Conservation (phyloP, 2,329 filamentous ascomycete species). For the Chalaropsis thielavioides region DNA sequence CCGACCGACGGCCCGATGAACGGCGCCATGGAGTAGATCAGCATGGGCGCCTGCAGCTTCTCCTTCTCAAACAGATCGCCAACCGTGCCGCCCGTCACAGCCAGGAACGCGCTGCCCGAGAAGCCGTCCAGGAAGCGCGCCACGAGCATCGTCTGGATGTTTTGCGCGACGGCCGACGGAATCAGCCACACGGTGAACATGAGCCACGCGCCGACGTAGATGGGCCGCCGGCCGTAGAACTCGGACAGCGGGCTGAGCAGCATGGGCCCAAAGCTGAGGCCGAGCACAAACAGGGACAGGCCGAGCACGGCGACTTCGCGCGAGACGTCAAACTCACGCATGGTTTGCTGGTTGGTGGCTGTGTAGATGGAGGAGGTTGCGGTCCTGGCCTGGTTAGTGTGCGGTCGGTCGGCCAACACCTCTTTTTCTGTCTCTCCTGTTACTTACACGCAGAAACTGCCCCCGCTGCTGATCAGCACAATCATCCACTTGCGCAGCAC, state of each 20-base stretch:
- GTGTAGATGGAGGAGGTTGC: constrained; percentile 83
- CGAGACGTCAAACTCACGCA: constrained; percentile 56
- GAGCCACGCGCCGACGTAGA: constrained; percentile 61
- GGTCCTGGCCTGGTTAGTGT: constrained; percentile 38
- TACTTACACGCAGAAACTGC: constrained; percentile 71
- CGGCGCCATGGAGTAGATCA: constrained; percentile 55
- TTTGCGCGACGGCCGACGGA: constrained; percentile 65
- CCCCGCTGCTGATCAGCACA: constrained; percentile 55
- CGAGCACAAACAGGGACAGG: constrained; percentile 68
- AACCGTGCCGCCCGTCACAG: constrained; percentile 72
- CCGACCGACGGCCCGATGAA: constrained; percentile 49
- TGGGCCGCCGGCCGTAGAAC: constrained; percentile 70
- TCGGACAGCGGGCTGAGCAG: constrained; percentile 50
- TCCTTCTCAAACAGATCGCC: constrained; percentile 60
- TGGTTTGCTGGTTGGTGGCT: constrained; percentile 63
- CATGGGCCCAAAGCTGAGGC: constrained; percentile 50
- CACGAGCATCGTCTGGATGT: constrained; percentile 67
- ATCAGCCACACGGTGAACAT: constrained; percentile 70
- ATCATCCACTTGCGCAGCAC: constrained; percentile 63
- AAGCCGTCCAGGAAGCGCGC: constrained; percentile 65
- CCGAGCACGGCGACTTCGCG: constrained; percentile 64
- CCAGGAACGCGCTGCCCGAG: constrained; percentile 51
- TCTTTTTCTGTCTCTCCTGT: too few species aligned
- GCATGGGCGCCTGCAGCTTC: constrained; percentile 67
- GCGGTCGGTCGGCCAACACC: too few species aligned